Evolutionary conservation across 140 eudicot genomes (phyloP).

Genomic region (Oenanthe javanica): DNA sequence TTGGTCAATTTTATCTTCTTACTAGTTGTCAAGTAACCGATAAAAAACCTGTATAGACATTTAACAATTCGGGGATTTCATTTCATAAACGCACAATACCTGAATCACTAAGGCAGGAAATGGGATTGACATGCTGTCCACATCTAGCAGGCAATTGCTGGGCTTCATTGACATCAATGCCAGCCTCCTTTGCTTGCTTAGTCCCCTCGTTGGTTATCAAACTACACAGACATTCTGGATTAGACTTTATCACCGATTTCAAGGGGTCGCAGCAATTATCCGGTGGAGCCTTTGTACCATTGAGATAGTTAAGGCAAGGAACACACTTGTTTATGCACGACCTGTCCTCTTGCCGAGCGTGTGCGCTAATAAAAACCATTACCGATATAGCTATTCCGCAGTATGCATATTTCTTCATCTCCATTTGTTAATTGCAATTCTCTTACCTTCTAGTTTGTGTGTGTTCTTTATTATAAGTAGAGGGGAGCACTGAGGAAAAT

Average conservation of each 20-base stretch:
- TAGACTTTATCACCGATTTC: slow-evolving; percentile 46
- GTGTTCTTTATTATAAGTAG: background rate
- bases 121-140: slow-evolving; percentile 67
- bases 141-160: slow-evolving; percentile 77
- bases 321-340: slow-evolving; percentile 33
- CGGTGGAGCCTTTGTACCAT: slow-evolving; percentile 40
- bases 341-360: slow-evolving; percentile 11
- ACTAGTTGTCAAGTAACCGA: background rate
- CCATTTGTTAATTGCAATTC: background rate
- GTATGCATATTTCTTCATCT: background rate
- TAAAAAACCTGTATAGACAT: background rate
- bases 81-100: background rate
- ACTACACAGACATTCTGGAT: slow-evolving; percentile 68
- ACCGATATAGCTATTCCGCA: background rate
- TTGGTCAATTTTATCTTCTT: background rate
- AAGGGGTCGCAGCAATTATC: slow-evolving; percentile 64
- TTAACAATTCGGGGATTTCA: too few relatives aligned
- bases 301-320: slow-evolving; percentile 43
- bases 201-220: slow-evolving; percentile 59
- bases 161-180: slow-evolving; percentile 57
- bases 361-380: background rate
- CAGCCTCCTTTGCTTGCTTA: slow-evolving; percentile 49
- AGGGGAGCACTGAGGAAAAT: background rate
- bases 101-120: slow-evolving; percentile 28
- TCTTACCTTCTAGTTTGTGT: background rate